Evolutionary conservation across 768 basidiomycete species (phyloP), one percentile per base, ranked within the genome.

Genomic region (Serpula lacrymans): DNA sequence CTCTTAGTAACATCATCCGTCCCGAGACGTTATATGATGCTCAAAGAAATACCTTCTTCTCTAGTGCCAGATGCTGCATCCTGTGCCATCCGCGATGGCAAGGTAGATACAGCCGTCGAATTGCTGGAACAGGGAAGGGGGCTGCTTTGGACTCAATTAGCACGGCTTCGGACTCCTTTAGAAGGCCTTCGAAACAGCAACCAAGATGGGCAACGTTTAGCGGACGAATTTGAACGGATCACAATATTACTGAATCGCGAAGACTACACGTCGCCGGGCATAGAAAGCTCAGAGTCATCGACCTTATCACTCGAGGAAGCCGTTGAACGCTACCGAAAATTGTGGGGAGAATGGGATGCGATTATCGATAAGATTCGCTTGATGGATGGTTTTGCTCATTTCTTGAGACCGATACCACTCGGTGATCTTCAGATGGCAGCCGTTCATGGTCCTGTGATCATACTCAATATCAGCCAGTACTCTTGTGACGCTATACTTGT

Each of bases 131-230:
- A 35, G 13, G 55, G 55, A 5, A 41, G 55, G 8, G 47, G 49
- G 6, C 27, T 54, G 3, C 49, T 58, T 26, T 58, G 55, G 55
- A 39, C 39, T 20, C 55, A 56, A 30, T 40, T 56, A 1, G 47
- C 49, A 41, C 37, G 35, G 16, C 45, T 18, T 40, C 49, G 13
- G 34, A 51, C 26, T 38, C 47, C 22, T 3, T 14, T 58, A 1
- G 52, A 51, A n/a, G 34, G 40, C 12, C 43, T 60, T 2, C 51
- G 14, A 16, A 18, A 26, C 8, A n/a, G n/a, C n/a, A n/a, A n/a
- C n/a, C n/a, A n/a, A n/a, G n/a, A n/a, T n/a, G n/a, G n/a, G n/a
- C n/a, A n/a, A n/a, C n/a, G n/a, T n/a, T n/a, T 51, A 38, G 50
- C 50, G 20, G 45, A 57, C 14, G 45, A 44, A 6, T 56, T 60